Base-by-base conservation (phyloP, 1,284 basidiomycete genomes). In the Moesziomyces sp. region DNA sequence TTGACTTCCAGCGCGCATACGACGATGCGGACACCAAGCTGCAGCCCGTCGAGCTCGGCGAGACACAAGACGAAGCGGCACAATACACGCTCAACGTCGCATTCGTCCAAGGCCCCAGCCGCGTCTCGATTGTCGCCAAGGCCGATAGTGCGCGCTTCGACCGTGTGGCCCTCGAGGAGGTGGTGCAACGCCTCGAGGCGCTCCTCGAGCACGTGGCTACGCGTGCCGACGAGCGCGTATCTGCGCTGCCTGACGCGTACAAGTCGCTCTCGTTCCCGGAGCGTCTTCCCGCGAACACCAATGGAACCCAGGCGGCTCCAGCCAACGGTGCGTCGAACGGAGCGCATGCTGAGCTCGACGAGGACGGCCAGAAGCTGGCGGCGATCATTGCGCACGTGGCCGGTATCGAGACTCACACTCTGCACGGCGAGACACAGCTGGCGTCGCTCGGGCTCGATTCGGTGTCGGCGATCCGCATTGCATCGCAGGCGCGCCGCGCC, bases 1-100 rank as follows among this genome's bases (percentile, higher is more conserved):
- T 83, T 28, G 80, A 82, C 54, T 80, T 76, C 33, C 80, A 79
- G 61, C 54, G 58, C 18, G 46, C 55, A 3, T 74, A 63, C 30
- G 60, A 56, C 23, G 47, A 59, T 4, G 62, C 43, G 10, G 38
- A 24, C 1, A 18, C 53, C 21, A 40, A 38, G 45, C 35, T 69
- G 11, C 60, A 35, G 14, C 13, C 55, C 2, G 18, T 70, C 30
- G 46, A 55, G 13, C 43, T 74, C 28, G 2, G 28, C 1, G 48
- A 54, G 6, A 56, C 58, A 30, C 59, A 55, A 1, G 46, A 46
- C 23, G 60, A 64, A 18, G 52, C 48, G 19, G 50, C 72, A 1
- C 78, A 82, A 52, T 82, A 82, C 26, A 67, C 77, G 16, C 64
- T 82, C 53, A 82, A 82, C 44, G 59, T 82, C 7, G 78, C 73